A percentile compares a stretch with the other conserved stretches of the same genome.
phyloP scores from a whole-genome alignment of 2,329 filamentous ascomycete species.

The Emmonsia crescens region DNA sequence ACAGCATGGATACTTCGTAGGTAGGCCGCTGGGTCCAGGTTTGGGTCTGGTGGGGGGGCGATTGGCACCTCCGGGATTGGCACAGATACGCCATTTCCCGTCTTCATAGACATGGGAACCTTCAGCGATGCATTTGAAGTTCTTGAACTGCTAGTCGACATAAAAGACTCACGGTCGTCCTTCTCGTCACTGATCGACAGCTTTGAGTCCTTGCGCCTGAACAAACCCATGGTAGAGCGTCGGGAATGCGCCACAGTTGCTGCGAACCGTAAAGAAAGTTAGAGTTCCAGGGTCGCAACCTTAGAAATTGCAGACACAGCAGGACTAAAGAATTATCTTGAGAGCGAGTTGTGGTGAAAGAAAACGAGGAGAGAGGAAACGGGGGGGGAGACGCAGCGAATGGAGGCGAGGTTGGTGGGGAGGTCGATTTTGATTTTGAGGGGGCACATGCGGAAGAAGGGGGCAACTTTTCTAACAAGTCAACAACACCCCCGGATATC shows the following conservation, averaged over 20 bases:
- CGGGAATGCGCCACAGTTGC: conserved; percentile 4
- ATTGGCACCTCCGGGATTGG: conserved; percentile 66
- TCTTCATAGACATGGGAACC: conserved; percentile 37
- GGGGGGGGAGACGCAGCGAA: background rate
- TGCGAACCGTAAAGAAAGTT: background rate
- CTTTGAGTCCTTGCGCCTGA: conserved; percentile 38
- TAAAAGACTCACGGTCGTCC: conserved; percentile 31
- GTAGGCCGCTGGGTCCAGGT: conserved; percentile 79
- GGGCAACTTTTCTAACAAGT: background rate
- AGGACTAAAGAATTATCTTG: background rate
- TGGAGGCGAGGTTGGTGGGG: background rate
- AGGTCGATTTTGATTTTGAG: conserved; percentile 6
- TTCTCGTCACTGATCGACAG: conserved; percentile 28
- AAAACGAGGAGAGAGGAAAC: conserved; percentile 2
- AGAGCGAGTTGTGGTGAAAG: conserved; percentile 8
- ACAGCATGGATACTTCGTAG: conserved; percentile 82
- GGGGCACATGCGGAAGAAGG: conserved; percentile 2
- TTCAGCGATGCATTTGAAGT: conserved; percentile 39
- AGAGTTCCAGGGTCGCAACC: background rate
- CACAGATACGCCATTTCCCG: conserved; percentile 36
- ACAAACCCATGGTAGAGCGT: conserved; percentile 38
- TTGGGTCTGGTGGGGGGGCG: conserved; percentile 75
- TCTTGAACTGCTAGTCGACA: conserved; percentile 33
- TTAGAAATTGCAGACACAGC: background rate
- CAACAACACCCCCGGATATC: background rate